Evolutionary conservation across 345 rosid species (phyloP).

Genomic region (Citrus hindsii): DNA sequence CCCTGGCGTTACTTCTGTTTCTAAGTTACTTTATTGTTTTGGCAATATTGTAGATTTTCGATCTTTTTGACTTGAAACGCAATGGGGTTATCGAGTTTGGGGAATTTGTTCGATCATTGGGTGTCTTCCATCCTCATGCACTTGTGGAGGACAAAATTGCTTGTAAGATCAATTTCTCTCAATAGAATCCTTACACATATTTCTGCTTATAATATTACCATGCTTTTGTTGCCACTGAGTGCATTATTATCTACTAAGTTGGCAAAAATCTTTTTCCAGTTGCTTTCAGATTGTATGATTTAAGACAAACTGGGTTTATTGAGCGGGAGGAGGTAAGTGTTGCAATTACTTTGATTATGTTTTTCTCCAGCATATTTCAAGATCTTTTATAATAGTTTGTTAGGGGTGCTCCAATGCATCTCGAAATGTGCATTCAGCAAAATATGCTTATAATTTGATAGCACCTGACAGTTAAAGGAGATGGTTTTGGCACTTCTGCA

Average conservation of each 20-base stretch:
- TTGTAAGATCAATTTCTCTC: constrained; percentile 42
- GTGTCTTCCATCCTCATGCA: constrained; percentile 81
- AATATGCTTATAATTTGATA: constrained; percentile 3
- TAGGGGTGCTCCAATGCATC: neutral
- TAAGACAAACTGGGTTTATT: constrained; percentile 82
- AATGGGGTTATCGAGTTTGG: constrained; percentile 93
- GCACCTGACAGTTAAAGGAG: constrained; percentile 58
- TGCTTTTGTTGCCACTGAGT: neutral
- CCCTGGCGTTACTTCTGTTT: neutral
- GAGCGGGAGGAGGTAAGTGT: constrained; percentile 79
- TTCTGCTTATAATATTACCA: neutral
- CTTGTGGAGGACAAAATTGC: constrained; percentile 58
- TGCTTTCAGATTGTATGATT: constrained; percentile 81
- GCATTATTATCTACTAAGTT: neutral
- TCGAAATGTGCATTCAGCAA: neutral
- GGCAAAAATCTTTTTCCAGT: constrained; percentile 39
- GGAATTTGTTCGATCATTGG: constrained; percentile 83
- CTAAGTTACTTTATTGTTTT: neutral
- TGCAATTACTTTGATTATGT: neutral
- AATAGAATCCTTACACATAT: neutral
- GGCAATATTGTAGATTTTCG: constrained; percentile 51
- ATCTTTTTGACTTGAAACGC: constrained; percentile 79
- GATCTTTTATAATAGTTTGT: neutral
- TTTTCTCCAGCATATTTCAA: neutral
- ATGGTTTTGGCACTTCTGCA: constrained; percentile 92